These are phyloP conservation scores for Cunninghamia lanceolata DNA, from an alignment of 75 land plant species.

Conservation along the genomic window DNA sequence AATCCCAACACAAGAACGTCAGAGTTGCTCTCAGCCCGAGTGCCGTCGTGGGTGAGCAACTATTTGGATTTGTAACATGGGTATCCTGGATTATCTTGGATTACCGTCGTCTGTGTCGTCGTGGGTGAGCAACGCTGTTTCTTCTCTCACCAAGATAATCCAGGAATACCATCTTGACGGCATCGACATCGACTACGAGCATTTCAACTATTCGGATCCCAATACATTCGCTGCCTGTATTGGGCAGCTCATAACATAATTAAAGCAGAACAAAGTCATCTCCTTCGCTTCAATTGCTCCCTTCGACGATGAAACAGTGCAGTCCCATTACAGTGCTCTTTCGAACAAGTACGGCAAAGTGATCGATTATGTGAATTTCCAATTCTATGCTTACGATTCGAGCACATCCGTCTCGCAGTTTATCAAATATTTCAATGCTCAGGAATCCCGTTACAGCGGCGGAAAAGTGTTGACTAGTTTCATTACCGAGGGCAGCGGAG, in stretches of 20 bases:
- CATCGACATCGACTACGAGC: constrained; percentile 41
- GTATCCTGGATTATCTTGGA: too few species aligned
- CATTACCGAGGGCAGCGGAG: too few species aligned
- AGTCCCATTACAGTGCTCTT: too few species aligned
- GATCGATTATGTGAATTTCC: constrained; percentile 43
- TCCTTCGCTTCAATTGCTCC: too few species aligned
- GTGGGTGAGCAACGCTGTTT: neutral
- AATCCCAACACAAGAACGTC: too few species aligned
- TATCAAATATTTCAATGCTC: constrained; percentile 21
- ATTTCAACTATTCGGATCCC: constrained; percentile 16
- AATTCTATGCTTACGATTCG: constrained; percentile 30
- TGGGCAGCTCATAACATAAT: constrained; percentile 22
- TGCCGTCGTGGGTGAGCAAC: neutral
- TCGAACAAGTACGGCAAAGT: neutral
- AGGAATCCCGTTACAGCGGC: constrained; percentile 16
- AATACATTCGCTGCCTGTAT: constrained; percentile 23
- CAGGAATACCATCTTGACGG: constrained; percentile 27
- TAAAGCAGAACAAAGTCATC: constrained; percentile 19
- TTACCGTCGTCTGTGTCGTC: neutral
- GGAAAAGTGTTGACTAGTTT: too few species aligned
- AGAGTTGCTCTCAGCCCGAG: constrained; percentile 14
- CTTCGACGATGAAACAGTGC: too few species aligned
- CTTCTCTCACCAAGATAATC: constrained; percentile 26
- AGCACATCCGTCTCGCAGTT: constrained; percentile 20
- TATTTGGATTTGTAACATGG: too few species aligned